Evolutionary conservation across 768 basidiomycete species (phyloP).

Genomic region (Lactarius psammicola): DNA sequence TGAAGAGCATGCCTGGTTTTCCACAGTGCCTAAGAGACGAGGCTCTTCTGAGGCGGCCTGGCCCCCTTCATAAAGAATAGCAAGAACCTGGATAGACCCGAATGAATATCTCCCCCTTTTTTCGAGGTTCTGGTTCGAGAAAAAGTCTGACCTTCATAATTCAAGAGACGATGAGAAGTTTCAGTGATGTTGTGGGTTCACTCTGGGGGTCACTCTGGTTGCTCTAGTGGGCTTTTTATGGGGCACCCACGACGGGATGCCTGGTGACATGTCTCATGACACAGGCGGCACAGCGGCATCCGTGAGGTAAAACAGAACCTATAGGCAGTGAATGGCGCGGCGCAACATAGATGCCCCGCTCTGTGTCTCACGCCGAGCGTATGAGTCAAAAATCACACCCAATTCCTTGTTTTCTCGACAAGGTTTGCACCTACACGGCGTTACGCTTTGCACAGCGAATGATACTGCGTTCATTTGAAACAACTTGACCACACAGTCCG

Average conservation of each 20-base stretch:
- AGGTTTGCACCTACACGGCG: background rate
- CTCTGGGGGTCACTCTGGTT: background rate
- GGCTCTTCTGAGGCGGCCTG: conserved; percentile 65
- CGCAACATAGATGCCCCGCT: background rate
- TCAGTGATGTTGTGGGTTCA: background rate
- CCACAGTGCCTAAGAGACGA: conserved; percentile 74
- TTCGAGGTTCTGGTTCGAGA: background rate
- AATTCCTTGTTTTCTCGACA: background rate
- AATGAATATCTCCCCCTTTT: background rate
- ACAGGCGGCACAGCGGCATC: background rate
- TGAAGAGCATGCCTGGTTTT: conserved; percentile 59
- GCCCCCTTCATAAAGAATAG: conserved; percentile 70
- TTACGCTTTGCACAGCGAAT: background rate
- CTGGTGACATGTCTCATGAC: conserved; percentile 10
- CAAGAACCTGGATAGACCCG: conserved; percentile 51
- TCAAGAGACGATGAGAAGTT: background rate
- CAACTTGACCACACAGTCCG: background rate
- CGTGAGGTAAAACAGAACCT: background rate
- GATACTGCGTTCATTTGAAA: background rate
- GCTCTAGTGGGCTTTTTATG: conserved; percentile 6
- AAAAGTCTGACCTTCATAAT: conserved; percentile 1
- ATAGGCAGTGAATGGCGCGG: background rate
- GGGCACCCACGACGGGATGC: background rate
- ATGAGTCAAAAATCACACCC: background rate
- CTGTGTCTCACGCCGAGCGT: background rate